A percentile compares a stretch with the other conserved stretches of the same genome.
Conservation (phyloP, 257 asterid species). For the Leptodermis oblonga region DNA sequence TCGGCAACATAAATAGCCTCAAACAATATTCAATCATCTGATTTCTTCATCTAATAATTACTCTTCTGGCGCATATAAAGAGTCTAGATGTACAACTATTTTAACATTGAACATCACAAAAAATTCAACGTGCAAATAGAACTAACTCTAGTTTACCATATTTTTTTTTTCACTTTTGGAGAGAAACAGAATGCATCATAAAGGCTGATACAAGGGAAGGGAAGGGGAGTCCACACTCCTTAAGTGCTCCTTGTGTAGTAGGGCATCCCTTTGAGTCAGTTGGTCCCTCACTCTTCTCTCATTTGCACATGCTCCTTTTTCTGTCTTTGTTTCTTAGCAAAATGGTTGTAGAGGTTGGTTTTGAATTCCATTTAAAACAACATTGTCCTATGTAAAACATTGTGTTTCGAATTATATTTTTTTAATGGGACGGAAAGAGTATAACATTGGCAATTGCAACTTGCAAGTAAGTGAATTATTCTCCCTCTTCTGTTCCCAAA, state of each 20-base stretch:
- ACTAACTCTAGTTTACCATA: neutral
- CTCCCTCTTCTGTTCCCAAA: too few species aligned
- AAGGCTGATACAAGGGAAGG: neutral
- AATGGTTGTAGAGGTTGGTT: neutral
- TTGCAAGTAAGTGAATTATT: too few species aligned
- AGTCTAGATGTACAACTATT: too few species aligned
- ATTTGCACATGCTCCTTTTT: slow-evolving; percentile 48
- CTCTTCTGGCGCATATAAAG: too few species aligned
- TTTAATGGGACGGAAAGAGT: too few species aligned
- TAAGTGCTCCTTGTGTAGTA: slow-evolving; percentile 11
- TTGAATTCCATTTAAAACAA: neutral
- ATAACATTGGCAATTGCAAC: too few species aligned
- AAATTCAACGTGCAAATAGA: neutral
- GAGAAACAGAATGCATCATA: neutral
- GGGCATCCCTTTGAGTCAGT: slow-evolving; percentile 34
- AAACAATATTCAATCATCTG: too few species aligned
- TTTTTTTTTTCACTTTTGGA: neutral
- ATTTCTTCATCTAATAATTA: too few species aligned
- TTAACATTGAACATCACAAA: too few species aligned
- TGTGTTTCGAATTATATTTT: too few species aligned
- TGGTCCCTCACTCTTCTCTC: slow-evolving; percentile 42
- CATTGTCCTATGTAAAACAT: too few species aligned
- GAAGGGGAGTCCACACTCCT: neutral
- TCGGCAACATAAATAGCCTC: too few species aligned
- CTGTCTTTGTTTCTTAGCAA: slow-evolving; percentile 25